Evolutionary conservation across 352 stramenopile genomes (phyloP).

Genomic region (Pythium monospermum): DNA sequence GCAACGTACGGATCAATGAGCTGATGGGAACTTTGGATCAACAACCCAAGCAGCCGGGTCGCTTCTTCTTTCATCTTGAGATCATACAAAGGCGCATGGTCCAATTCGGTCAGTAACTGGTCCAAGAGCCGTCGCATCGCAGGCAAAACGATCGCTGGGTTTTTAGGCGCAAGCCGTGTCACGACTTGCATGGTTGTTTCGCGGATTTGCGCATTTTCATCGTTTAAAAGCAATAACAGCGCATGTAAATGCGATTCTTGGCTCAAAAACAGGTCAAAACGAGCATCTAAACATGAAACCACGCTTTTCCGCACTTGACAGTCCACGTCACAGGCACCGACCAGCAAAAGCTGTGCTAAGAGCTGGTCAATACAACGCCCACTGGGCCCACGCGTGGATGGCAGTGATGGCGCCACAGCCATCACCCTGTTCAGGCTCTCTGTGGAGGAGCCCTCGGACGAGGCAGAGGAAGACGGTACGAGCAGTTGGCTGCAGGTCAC

Average conservation of each 20-base stretch:
- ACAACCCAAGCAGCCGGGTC: conserved; percentile 69
- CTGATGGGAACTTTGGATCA: conserved; percentile 68
- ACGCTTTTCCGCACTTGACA: conserved; percentile 78
- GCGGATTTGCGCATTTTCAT: conserved; percentile 83
- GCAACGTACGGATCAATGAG: conserved; percentile 82
- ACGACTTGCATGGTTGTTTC: conserved; percentile 85
- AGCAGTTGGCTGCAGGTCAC: conserved; percentile 86
- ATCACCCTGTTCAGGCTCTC: no score
- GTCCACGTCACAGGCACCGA: conserved; percentile 83
- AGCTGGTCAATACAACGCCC: conserved; percentile 50
- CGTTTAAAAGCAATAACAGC: conserved; percentile 83
- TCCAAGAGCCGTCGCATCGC: conserved; percentile 81
- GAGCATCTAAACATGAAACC: conserved; percentile 68
- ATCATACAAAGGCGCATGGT: conserved; percentile 84
- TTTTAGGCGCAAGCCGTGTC: conserved; percentile 75
- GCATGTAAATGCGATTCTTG: conserved; percentile 81
- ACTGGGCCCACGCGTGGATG: conserved; percentile 84
- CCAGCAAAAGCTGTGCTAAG: conserved; percentile 70
- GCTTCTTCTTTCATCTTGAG: conserved; percentile 79
- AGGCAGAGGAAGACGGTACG: no score
- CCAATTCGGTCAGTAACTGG: conserved; percentile 80
- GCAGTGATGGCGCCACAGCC: no score
- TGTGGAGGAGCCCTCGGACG: no score
- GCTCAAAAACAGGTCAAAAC: conserved; percentile 74
- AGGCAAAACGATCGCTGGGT: conserved; percentile 73